Evolutionary conservation across 805 yeast genomes (phyloP), one percentile per base, ranked within the genome.

Genomic region (Ogataea paradorogensis): DNA sequence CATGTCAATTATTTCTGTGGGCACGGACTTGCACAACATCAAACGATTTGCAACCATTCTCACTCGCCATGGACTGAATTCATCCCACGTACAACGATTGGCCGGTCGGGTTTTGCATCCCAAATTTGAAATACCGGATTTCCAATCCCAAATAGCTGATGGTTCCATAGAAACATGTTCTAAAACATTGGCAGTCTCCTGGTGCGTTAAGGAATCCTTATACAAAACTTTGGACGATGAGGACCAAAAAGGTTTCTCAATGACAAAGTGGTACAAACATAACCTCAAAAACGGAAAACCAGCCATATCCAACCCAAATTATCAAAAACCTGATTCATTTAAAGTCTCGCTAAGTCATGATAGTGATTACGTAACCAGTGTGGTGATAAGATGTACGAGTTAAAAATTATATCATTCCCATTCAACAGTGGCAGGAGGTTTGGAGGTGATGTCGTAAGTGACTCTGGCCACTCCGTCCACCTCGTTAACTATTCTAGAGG

Each of bases 401-500:
- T 22, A 25, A 10, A 21, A 16, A 21, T 23, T 25, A 56, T 29
- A 15, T 58, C 82, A 91, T 72, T 93, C 99, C 99, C 98, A 93
- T 68, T 93, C 99, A 54, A 93, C 99, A 46, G 99, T 93, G 46
- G 99, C 99, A 47, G 99, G 99, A 42, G 99, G 99, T 73, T 93
- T 93, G 46, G 97, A 89, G 46, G 99, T 93, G 65, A 93, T 90
- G 67, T 93, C 99, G 68, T 93, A 93, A 40, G 96, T 93, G 48
- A 93, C 99, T 70, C 99, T 84, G 42, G 99, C 97, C 59, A 93
- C 99, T 63, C 99, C 99, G 53, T 84, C 87, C 47, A 93, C 99
- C 73, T 93, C 99, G 67, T 93, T 93, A 56, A 93, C 98, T 48
- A 93, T 93, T 76, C 99, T 82, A 30, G 95, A 79, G 42, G 96